Evolutionary conservation across 2,329 filamentous ascomycete genomes (phyloP).

Genomic region (Nemania abortiva): DNA sequence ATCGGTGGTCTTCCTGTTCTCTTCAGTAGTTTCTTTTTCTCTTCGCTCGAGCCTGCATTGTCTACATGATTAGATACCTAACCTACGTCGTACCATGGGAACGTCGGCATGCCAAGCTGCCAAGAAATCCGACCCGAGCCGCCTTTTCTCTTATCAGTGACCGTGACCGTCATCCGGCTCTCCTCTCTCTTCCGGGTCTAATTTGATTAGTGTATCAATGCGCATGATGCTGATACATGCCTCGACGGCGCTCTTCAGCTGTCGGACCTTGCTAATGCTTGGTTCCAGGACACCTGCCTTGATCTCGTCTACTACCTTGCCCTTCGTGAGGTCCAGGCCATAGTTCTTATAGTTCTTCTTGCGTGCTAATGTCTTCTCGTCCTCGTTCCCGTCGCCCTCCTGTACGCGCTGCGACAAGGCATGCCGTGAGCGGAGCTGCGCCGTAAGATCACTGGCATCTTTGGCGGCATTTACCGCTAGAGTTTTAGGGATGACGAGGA

Average conservation of each 20-base stretch:
- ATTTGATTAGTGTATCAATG: constrained; percentile 97
- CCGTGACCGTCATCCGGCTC: constrained; percentile 87
- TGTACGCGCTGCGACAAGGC: constrained; percentile 92
- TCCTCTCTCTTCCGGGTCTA: constrained; percentile 87
- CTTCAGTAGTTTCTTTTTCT: constrained; percentile 22
- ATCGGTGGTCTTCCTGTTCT: constrained; percentile 17
- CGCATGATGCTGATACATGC: constrained; percentile 99
- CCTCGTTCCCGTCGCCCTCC: constrained; percentile 84
- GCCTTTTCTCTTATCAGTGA: constrained; percentile 66
- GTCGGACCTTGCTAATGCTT: constrained; percentile 97
- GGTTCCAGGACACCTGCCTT: constrained; percentile 97
- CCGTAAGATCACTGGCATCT: constrained; percentile 93
- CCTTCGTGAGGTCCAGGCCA: constrained; percentile 88
- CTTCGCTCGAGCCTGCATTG: constrained; percentile 21
- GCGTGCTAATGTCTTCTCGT: constrained; percentile 89
- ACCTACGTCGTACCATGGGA: constrained; percentile 27
- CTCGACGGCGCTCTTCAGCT: constrained; percentile 98
- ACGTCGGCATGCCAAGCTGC: constrained; percentile 36
- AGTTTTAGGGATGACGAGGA: constrained; percentile 95
- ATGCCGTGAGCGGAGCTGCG: constrained; percentile 93
- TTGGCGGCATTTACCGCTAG: constrained; percentile 97
- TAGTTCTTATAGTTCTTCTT: constrained; percentile 99
- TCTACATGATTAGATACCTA: constrained; percentile 38
- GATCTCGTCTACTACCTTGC: constrained; percentile 91
- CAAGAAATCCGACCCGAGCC: constrained; percentile 35